These are phyloP conservation scores for Ascochyta lentis DNA, from an alignment of 2,329 filamentous ascomycete genomes.

Conservation along the genomic window DNA sequence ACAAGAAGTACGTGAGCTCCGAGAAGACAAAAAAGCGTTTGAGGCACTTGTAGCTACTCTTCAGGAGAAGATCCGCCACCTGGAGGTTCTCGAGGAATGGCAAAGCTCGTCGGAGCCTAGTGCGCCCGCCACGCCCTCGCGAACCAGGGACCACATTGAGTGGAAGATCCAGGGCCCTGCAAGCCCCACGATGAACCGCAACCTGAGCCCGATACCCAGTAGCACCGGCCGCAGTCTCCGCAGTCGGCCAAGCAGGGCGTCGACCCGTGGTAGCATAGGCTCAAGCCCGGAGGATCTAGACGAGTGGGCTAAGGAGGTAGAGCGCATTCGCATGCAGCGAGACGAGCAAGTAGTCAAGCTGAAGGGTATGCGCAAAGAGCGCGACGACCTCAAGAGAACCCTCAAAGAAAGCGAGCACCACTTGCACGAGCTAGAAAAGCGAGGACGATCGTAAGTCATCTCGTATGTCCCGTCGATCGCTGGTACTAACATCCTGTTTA, in stretches of 20 bases:
- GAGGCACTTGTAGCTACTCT: slow-evolving; percentile 39
- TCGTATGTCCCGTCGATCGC: background rate
- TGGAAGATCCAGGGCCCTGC: slow-evolving; percentile 19
- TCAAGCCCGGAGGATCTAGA: slow-evolving; percentile 31
- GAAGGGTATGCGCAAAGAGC: slow-evolving; percentile 40
- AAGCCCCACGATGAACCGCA: slow-evolving; percentile 16
- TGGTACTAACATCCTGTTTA: background rate
- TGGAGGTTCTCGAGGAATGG: slow-evolving; percentile 38
- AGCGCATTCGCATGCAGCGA: slow-evolving; percentile 43
- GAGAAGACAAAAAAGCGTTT: slow-evolving; percentile 42
- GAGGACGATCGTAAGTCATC: slow-evolving; percentile 12
- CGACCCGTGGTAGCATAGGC: slow-evolving; percentile 28
- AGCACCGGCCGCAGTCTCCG: slow-evolving; percentile 19
- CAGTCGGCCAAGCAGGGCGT: slow-evolving; percentile 25
- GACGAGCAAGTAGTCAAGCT: slow-evolving; percentile 43
- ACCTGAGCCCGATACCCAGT: slow-evolving; percentile 13
- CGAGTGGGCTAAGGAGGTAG: slow-evolving; percentile 43
- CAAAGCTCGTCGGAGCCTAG: slow-evolving; percentile 17
- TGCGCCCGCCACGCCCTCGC: slow-evolving; percentile 12
- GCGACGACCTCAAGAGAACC: slow-evolving; percentile 39
- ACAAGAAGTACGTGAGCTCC: slow-evolving; percentile 35
- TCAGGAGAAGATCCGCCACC: slow-evolving; percentile 37
- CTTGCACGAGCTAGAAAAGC: slow-evolving; percentile 39
- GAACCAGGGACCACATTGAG: slow-evolving; percentile 16
- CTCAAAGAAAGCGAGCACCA: slow-evolving; percentile 43